Base-by-base conservation (phyloP, 805 yeast species). In the Schwanniomyces pseudopolymorphus region DNA sequence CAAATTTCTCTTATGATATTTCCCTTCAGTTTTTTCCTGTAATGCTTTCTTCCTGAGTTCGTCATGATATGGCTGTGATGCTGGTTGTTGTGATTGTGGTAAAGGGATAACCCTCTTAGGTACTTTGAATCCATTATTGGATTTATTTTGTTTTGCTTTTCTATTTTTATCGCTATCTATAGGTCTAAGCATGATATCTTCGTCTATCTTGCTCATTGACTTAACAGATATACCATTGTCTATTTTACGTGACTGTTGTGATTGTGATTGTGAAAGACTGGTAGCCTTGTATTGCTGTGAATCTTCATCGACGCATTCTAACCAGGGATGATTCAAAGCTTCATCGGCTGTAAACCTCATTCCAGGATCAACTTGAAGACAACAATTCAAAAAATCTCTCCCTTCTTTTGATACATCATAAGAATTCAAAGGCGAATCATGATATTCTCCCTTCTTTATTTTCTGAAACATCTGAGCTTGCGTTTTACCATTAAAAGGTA, bases 401-500 rank as follows among this genome's bases (percentile, higher is more conserved):
- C 94, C 97, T 17, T 78, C 81, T 10, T 72, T 65, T 5, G 95
- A 83, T 1, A 89, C 76, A 11, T 81, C 78, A 48, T 80, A 82
- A 35, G 83, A 83, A 51, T 78, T 79, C 40, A 92, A 69, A 1
- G 92, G 85, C 4, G 85, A 82, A 47, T 82, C 88, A 63, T 89
- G 92, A 59, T 84, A 92, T 22, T 85, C 81, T 1, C 97, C 98
- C 11, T 75, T 67, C 44, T 79, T 76, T 40, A 94, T 91, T 56
- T 87, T 85, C 47, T 78, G 77, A 66, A 88, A 88, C 57, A 94
- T 70, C 50, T 87, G 87, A 13, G 87, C 91, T 58, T 92, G 98
- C 0, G 97, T 89, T 43, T 84, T 78, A 0, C 97, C 97, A 62
- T 92, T 89, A 63, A 94, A 94, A 6, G 99, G 99, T 50, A 92